A percentile compares a stretch with the other conserved stretches of the same genome.
phyloP scores from a whole-genome alignment of 2,329 filamentous ascomycete species.

The Fusarium papillatum region DNA sequence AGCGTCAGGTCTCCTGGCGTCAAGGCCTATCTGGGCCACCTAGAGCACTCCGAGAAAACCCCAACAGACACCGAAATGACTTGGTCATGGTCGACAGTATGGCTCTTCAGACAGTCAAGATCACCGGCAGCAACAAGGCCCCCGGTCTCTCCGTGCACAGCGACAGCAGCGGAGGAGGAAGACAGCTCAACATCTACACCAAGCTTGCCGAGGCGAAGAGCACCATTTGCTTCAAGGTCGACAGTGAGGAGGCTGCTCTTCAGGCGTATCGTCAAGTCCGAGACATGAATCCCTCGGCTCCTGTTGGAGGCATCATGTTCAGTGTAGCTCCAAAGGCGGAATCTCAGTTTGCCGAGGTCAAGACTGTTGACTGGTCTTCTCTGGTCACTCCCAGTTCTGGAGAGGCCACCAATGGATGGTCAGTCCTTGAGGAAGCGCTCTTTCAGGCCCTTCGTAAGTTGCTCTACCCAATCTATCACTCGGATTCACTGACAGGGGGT shows the following conservation, averaged over 20 bases:
- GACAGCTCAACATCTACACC: conserved; percentile 12
- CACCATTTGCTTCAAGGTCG: neutral
- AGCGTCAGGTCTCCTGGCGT: neutral
- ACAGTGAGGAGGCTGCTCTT: neutral
- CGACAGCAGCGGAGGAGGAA: conserved; percentile 8
- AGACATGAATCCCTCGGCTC: neutral
- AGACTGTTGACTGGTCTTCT: neutral
- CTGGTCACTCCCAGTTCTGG: neutral
- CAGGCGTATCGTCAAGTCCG: neutral
- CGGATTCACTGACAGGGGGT: neutral
- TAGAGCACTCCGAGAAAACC: neutral
- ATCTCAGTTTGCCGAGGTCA: neutral
- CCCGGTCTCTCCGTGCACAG: neutral
- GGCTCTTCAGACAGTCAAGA: neutral
- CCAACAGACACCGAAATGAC: neutral
- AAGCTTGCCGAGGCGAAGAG: neutral
- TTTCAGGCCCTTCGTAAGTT: neutral
- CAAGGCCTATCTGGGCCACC: neutral
- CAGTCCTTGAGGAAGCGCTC: neutral
- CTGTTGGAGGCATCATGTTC: neutral
- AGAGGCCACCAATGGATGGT: neutral
- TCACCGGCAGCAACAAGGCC: neutral
- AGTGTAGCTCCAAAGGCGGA: neutral
- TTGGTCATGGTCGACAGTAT: conserved; percentile 1
- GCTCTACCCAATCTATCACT: neutral